Evolutionary conservation across 202 grass and related monocot genomes (phyloP).

Genomic region (Hordeum pubiflorum): DNA sequence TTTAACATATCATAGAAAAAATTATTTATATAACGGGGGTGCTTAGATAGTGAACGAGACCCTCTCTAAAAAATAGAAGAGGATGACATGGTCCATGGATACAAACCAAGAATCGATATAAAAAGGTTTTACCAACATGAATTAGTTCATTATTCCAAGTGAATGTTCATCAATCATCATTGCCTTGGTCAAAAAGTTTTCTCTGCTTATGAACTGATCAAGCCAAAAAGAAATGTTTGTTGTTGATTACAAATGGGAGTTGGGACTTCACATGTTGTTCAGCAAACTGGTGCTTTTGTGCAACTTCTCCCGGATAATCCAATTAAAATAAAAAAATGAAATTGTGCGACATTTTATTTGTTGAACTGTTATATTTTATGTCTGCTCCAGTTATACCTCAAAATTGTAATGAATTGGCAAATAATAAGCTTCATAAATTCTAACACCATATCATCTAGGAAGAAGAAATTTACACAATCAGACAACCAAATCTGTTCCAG

Average conservation of each 20-base stretch:
- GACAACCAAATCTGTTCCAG: neutral
- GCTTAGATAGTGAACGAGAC: neutral
- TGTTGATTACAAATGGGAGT: neutral
- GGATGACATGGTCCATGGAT: neutral
- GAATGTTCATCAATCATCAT: neutral
- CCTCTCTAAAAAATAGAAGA: neutral
- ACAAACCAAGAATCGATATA: neutral
- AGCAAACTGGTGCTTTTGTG: neutral
- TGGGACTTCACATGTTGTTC: neutral
- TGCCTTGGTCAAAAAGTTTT: neutral
- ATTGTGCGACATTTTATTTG: neutral
- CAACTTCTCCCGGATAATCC: neutral
- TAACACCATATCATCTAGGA: neutral
- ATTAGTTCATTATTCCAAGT: conserved; percentile 4
- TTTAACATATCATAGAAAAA: neutral
- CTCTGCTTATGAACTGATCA: neutral
- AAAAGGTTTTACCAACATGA: neutral
- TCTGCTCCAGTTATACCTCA: neutral
- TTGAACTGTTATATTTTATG: neutral
- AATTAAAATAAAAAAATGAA: neutral
- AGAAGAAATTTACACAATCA: conserved; percentile 17
- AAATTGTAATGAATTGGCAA: neutral
- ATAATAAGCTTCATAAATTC: neutral
- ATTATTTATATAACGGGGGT: neutral
- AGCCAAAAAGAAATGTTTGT: neutral